These are phyloP conservation scores for Lolium perenne DNA, from an alignment of 176 grass and related monocot genomes.

Conservation along the genomic window DNA sequence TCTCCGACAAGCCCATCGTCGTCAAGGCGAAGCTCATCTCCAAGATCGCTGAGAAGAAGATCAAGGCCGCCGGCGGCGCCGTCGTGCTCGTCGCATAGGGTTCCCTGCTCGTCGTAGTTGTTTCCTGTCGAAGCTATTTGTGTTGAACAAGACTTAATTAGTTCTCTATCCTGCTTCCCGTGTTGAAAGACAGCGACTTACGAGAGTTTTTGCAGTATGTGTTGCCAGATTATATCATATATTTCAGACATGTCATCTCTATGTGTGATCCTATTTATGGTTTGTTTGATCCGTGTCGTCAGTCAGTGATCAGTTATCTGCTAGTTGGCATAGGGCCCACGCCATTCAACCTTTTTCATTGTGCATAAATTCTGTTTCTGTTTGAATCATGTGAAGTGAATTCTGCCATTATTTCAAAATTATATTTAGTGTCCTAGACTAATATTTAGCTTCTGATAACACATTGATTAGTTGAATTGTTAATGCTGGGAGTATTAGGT, in stretches of 20 bases:
- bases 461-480: neutral
- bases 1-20: conserved; percentile 71
- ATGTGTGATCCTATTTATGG: neutral
- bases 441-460: too few relatives aligned
- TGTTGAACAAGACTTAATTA: conserved; percentile 47
- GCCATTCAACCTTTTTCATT: neutral
- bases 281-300: neutral
- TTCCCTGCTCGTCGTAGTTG: conserved; percentile 27
- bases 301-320: neutral
- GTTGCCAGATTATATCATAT: conserved; percentile 37
- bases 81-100: conserved; percentile 82
- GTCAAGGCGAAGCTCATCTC: conserved; percentile 94
- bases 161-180: conserved; percentile 24
- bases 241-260: conserved; percentile 11
- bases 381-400: neutral
- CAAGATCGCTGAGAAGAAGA: conserved; percentile 98
- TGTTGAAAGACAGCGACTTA: neutral
- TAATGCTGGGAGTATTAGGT: neutral
- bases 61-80: conserved; percentile 85
- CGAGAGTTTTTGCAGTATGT: conserved; percentile 35
- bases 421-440: neutral
- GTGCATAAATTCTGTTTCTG: neutral
- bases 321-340: neutral
- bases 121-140: conserved; percentile 36
- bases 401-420: neutral